Percentiles rank a stretch among this genome's conserved stretches.
phyloP scores from a whole-genome alignment of 805 yeast species.

The Starmerella sirachaensis region DNA sequence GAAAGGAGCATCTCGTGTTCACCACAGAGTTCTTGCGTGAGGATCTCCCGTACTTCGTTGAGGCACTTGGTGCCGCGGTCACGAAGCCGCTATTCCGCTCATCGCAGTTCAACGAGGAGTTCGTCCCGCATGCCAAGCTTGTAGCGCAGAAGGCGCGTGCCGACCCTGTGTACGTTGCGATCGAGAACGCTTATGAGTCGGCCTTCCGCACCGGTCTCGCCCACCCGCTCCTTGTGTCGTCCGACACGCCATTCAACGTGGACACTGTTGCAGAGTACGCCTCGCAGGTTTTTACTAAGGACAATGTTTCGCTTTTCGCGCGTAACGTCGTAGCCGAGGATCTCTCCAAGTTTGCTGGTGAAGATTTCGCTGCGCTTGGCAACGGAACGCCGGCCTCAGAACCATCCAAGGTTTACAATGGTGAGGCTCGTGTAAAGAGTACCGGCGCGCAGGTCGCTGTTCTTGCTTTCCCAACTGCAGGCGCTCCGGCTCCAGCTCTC shows the following conservation, averaged over 20 bases:
- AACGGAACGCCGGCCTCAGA: constrained; percentile 42
- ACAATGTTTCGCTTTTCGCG: constrained; percentile 60
- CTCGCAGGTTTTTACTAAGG: constrained; percentile 50
- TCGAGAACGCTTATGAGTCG: constrained; percentile 65
- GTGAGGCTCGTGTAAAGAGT: constrained; percentile 51
- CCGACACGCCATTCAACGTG: constrained; percentile 42
- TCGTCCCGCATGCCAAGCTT: constrained; percentile 60
- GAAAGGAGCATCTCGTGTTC: constrained; percentile 76
- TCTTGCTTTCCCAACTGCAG: constrained; percentile 62
- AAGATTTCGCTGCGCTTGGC: constrained; percentile 48
- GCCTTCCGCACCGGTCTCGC: constrained; percentile 86
- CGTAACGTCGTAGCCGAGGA: constrained; percentile 64
- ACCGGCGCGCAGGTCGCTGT: constrained; percentile 56
- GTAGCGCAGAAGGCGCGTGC: constrained; percentile 39
- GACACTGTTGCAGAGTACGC: constrained; percentile 62
- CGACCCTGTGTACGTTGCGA: constrained; percentile 46
- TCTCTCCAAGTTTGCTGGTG: constrained; percentile 53
- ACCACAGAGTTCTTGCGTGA: constrained; percentile 73
- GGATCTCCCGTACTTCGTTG: constrained; percentile 84
- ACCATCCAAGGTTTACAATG: constrained; percentile 38
- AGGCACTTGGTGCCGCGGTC: constrained; percentile 61
- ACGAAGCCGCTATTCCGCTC: constrained; percentile 62
- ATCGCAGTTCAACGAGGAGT: constrained; percentile 74
- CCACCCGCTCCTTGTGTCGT: constrained; percentile 65
- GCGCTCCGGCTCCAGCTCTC: constrained; percentile 54